phyloP scores from a whole-genome alignment of 139 green algal species.

The Zygnema circumcarinatum region DNA sequence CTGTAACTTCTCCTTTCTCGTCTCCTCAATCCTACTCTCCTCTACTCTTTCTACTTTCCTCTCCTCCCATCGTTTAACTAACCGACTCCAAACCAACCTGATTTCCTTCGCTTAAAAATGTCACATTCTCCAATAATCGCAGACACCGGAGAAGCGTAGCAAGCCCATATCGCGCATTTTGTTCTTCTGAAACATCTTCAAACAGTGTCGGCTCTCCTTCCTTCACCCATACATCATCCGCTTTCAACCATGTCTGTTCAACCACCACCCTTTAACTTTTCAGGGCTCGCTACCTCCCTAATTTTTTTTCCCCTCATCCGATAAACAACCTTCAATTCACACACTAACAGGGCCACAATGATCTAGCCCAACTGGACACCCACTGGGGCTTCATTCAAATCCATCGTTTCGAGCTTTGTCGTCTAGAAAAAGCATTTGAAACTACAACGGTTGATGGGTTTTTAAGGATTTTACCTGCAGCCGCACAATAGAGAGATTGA shows the following conservation, averaged over 20 bases:
- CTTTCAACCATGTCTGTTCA: not conserved
- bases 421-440: no score
- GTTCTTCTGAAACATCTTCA: not conserved
- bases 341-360: no score
- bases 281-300: no score
- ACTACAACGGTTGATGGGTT: not conserved
- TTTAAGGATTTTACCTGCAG: conserved; percentile 6
- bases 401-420: no score
- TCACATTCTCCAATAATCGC: conserved; percentile 56
- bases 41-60: no score
- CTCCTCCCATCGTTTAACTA: no score
- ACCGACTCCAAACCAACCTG: conserved; percentile 21
- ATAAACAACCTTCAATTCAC: no score
- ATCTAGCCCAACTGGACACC: no score
- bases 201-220: not conserved
- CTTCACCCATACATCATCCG: not conserved
- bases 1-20: no score
- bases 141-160: conserved; percentile 44
- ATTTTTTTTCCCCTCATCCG: no score
- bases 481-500: not conserved
- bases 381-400: no score
- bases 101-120: conserved; percentile 41
- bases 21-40: no score
- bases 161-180: not conserved
- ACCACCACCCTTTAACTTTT: not conserved